Conservation (phyloP, 441 rosid genomes). For the Rhodomyrtus psidioides region DNA sequence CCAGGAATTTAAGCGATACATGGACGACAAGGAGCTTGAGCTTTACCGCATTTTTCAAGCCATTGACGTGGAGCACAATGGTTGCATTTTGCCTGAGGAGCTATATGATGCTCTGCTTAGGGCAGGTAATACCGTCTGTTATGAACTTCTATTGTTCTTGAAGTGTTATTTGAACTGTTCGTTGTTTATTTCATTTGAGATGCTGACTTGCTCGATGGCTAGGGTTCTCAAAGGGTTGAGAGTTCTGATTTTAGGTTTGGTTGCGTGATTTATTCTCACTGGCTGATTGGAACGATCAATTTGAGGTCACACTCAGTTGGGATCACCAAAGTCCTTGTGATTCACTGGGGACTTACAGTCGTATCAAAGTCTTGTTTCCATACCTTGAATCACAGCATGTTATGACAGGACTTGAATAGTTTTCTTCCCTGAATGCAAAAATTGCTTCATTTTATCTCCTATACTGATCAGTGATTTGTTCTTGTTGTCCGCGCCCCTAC, state of each 20-base stretch:
- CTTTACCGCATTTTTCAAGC: conserved; percentile 82
- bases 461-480: background rate
- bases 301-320: background rate
- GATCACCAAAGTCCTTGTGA: background rate
- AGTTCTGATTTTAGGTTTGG: background rate
- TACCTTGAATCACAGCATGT: background rate
- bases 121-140: conserved; percentile 44
- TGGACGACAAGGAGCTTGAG: conserved; percentile 96
- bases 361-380: background rate
- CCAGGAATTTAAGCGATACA: conserved; percentile 75
- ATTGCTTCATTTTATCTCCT: background rate
- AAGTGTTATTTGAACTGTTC: background rate
- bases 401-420: background rate
- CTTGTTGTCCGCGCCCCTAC: background rate
- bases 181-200: background rate
- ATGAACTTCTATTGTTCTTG: background rate
- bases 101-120: conserved; percentile 87
- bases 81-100: conserved; percentile 97
- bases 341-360: background rate
- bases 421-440: background rate
- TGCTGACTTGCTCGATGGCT: background rate
- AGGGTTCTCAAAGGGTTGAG: background rate
- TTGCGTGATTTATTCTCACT: background rate
- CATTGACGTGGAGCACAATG: conserved; percentile 93
- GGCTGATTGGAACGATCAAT: background rate